Base-by-base conservation (phyloP, 495 filamentous ascomycete species). In the Penicillium odoratum region DNA sequence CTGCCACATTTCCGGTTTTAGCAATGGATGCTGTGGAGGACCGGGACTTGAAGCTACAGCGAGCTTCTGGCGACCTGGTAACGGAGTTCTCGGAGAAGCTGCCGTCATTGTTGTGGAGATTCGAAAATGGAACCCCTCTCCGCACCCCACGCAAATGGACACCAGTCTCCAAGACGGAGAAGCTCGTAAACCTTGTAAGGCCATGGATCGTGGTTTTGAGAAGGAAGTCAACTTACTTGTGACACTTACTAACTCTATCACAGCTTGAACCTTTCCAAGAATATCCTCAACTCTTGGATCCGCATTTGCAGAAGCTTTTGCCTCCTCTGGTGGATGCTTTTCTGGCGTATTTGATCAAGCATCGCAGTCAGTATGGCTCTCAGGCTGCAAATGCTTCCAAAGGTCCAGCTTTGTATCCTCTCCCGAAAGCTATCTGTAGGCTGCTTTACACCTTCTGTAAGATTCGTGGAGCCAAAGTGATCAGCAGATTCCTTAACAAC, bases 261-360 rank as follows among this genome's bases (percentile, higher is more conserved):
- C 71, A 96, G 79, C 80, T 98, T 33, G 92, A 96, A 58, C 90
- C 88, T 36, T 98, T 98, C 67, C 94, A 97, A 79, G 94, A 97
- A 75, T 88, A 91, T 63, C 93, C 94, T 18, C 94, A 99, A 68
- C 83, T 99, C 5, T 83, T 99, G n/a, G 94, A 99, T 71, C 87
- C 92, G 1, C 79, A 94, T 68, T 81, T 99, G 45, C 83, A 86
- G 56, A 77, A 75, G 56, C 83, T 95, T 67, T 70, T 98, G 40
- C 84, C 89, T 33, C 76, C 81, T 7, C 78, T 97, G 46, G 85
- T 90, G 18, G 79, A 84, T 67, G 86, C 88, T 36, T 93, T 90
- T 60, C 74, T 97, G 31, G 82, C 83, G 56, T 89, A 85, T 68
- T 69, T 94, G 50, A 56, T 70, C 51, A 68, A 66, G 26, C 63